Evolutionary conservation across 164 flowering plant genomes (phyloP).

Genomic region (Annona cherimola): DNA sequence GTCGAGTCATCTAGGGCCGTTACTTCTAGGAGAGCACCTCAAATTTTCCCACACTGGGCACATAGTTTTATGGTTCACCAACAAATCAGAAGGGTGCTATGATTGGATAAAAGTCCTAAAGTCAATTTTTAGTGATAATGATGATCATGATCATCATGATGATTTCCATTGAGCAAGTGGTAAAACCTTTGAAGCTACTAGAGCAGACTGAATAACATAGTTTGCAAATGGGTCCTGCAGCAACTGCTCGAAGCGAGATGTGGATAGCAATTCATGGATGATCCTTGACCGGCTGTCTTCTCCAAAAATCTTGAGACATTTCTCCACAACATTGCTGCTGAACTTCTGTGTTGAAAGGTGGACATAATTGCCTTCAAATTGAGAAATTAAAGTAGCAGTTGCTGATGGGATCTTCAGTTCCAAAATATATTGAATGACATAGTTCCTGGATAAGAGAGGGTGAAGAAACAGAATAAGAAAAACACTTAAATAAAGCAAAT

Average conservation of each 20-base stretch:
- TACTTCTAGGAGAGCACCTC: too few relatives aligned
- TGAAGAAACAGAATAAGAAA: neutral
- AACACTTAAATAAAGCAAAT: too few relatives aligned
- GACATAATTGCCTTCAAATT: conserved; percentile 42
- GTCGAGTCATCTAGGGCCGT: neutral
- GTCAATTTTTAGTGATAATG: neutral
- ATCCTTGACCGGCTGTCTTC: conserved; percentile 28
- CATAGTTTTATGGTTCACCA: neutral
- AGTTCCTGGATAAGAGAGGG: conserved; percentile 31
- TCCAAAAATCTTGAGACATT: conserved; percentile 24
- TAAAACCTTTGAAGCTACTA: conserved; percentile 32
- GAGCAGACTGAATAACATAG: conserved; percentile 44
- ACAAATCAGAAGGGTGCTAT: neutral
- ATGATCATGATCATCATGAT: neutral
- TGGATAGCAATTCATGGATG: conserved; percentile 33
- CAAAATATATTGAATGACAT: conserved; percentile 44
- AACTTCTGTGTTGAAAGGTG: conserved; percentile 47
- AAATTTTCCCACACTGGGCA: neutral
- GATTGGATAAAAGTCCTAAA: neutral
- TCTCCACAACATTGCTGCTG: conserved; percentile 55
- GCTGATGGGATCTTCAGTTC: conserved; percentile 36
- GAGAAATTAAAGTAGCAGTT: conserved; percentile 26
- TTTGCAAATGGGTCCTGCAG: conserved; percentile 43
- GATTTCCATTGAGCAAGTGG: neutral
- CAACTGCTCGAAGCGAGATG: conserved; percentile 34